Conservation (phyloP, 1,139 yeast genomes). For the Suhomyces bribrorum region DNA sequence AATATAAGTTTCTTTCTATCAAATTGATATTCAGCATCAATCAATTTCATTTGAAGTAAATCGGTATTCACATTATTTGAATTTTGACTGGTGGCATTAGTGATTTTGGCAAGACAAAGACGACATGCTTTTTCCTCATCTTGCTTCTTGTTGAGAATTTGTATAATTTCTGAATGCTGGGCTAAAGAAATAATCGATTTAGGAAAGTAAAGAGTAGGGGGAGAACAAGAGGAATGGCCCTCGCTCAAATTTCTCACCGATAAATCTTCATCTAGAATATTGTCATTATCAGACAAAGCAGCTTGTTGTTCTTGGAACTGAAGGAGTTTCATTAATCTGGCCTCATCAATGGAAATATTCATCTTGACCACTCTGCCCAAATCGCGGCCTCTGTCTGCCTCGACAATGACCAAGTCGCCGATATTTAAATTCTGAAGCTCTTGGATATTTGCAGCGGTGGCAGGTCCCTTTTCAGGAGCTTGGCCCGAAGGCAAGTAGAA, state of each 20-base stretch:
- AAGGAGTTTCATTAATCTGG: conserved; percentile 52
- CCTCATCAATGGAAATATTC: conserved; percentile 66
- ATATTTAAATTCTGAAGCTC: conserved; percentile 33
- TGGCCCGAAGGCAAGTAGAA: conserved; percentile 57
- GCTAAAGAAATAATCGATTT: conserved; percentile 78
- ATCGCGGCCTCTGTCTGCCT: conserved; percentile 96
- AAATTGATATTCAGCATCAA: conserved; percentile 31
- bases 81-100: conserved; percentile 26
- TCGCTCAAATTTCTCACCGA: conserved; percentile 25
- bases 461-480: conserved; percentile 1
- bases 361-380: conserved; percentile 76
- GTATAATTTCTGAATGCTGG: conserved; percentile 59
- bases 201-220: conserved; percentile 55
- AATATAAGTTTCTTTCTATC: conserved; percentile 29
- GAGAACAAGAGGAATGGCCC: conserved; percentile 23
- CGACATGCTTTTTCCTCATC: conserved; percentile 77
- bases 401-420: conserved; percentile 88
- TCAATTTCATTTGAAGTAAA: conserved; percentile 24
- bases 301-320: conserved; percentile 61
- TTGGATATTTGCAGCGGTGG: conserved; percentile 7
- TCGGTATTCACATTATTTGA: conserved; percentile 14
- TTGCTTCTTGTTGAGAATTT: conserved; percentile 56
- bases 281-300: conserved; percentile 33
- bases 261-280: conserved; percentile 21
- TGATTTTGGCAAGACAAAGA: conserved; percentile 60